phyloP scores from a whole-genome alignment of 1,284 basidiomycete species.

The Rhodotorula glutinis region DNA sequence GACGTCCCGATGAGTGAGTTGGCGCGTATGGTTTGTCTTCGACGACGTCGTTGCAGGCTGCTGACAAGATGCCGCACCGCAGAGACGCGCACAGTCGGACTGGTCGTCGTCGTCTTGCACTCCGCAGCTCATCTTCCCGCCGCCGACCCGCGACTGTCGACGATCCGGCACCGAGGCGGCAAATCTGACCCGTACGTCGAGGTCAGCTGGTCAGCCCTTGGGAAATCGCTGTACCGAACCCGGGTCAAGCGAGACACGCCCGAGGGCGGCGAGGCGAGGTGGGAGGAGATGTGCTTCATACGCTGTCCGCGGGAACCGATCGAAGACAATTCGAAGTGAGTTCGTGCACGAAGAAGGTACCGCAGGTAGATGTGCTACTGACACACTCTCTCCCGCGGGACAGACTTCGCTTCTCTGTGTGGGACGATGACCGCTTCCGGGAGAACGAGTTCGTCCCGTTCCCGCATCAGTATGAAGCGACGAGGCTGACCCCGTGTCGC shows the following conservation, averaged over 20 bases:
- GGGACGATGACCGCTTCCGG: constrained; percentile 17
- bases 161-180: not conserved
- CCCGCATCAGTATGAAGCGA: too few relatives aligned
- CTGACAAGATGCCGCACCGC: not conserved
- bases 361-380: too few relatives aligned
- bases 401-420: constrained; percentile 17
- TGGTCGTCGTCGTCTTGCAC: constrained; percentile 24
- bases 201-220: constrained; percentile 10
- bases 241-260: not conserved
- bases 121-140: constrained; percentile 4
- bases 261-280: constrained; percentile 2
- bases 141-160: not conserved
- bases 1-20: constrained; percentile 20
- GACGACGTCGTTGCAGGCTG: too few relatives aligned
- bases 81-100: constrained; percentile 25
- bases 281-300: constrained; percentile 28
- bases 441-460: constrained; percentile 6
- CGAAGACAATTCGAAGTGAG: constrained; percentile 8
- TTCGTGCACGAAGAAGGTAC: not conserved
- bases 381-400: too few relatives aligned
- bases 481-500: too few relatives aligned
- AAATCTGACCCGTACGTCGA: constrained; percentile 13
- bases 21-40: too few relatives aligned
- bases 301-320: constrained; percentile 13
- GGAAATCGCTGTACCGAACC: constrained; percentile 11